Evolutionary conservation across 192 early-diverging fungal species (phyloP).

Genomic region (Umbelopsis ramanniana): DNA sequence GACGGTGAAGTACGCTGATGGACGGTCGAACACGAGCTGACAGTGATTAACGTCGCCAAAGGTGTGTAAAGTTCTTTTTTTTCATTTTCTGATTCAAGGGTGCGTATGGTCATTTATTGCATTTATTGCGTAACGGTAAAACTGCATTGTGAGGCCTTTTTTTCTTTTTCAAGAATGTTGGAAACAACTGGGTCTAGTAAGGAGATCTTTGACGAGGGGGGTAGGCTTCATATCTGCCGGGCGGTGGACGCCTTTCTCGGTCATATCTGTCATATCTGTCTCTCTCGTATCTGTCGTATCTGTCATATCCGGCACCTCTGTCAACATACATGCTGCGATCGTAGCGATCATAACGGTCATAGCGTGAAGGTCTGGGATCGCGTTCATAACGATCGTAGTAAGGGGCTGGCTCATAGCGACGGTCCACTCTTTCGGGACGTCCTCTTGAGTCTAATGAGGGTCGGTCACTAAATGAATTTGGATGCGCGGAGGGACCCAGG

Average conservation of each 20-base stretch:
- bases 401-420: constrained; percentile 39
- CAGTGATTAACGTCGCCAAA: constrained; percentile 15
- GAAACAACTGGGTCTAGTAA: constrained; percentile 35
- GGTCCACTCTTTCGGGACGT: constrained; percentile 33
- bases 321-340: constrained; percentile 38
- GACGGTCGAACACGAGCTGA: background rate
- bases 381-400: constrained; percentile 40
- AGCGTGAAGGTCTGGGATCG: constrained; percentile 30
- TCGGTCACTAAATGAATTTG: background rate
- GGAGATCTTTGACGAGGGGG: constrained; percentile 40
- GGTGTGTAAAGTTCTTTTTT: background rate
- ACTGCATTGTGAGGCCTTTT: constrained; percentile 6
- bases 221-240: constrained; percentile 46
- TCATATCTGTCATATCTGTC: constrained; percentile 45
- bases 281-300: constrained; percentile 38
- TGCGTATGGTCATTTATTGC: constrained; percentile 23
- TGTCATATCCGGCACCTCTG: constrained; percentile 24
- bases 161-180: background rate
- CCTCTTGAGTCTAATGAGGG: constrained; percentile 4
- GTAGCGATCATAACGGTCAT: constrained; percentile 52
- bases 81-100: background rate
- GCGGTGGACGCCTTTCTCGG: constrained; percentile 46
- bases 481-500: background rate
- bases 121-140: constrained; percentile 18
- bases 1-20: background rate